These are phyloP conservation scores for Diaporthe humulicola DNA, from an alignment of 2,329 filamentous ascomycete genomes.

Conservation along the genomic window DNA sequence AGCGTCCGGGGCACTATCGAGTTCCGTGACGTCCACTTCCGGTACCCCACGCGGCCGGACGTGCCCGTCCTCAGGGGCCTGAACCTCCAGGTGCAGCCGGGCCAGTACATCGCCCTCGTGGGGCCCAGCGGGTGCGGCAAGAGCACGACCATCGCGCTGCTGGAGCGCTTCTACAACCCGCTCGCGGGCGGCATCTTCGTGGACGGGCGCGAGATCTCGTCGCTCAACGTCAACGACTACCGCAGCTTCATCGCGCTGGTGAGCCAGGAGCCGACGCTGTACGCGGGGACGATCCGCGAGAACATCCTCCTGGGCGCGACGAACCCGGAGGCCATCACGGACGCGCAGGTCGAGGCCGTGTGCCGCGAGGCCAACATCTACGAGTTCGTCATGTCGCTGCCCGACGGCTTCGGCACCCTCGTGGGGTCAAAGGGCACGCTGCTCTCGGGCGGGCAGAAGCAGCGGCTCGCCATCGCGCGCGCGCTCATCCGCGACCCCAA, in stretches of 20 bases:
- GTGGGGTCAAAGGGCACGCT: conserved; percentile 90
- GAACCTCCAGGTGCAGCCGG: conserved; percentile 79
- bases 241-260: conserved; percentile 88
- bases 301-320: conserved; percentile 88
- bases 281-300: conserved; percentile 91
- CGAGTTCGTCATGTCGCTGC: conserved; percentile 88
- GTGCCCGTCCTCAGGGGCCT: conserved; percentile 92
- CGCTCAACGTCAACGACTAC: conserved; percentile 88
- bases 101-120: conserved; percentile 89
- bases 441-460: conserved; percentile 92
- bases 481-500: conserved; percentile 92
- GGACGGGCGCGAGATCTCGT: conserved; percentile 85
- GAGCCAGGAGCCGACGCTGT: conserved; percentile 93
- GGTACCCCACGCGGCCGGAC: conserved; percentile 91
- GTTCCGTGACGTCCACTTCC: conserved; percentile 93
- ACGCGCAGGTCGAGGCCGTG: conserved; percentile 80
- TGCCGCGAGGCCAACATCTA: conserved; percentile 94
- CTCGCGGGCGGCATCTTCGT: conserved; percentile 83
- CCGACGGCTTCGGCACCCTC: conserved; percentile 86
- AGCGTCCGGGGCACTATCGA: conserved; percentile 83
- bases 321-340: conserved; percentile 71
- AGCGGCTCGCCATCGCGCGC: conserved; percentile 92
- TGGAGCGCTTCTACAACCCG: conserved; percentile 96
- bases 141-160: conserved; percentile 89
- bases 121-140: conserved; percentile 97